Base-by-base conservation (phyloP, 306 rosid genomes). In the Neltuma alba region DNA sequence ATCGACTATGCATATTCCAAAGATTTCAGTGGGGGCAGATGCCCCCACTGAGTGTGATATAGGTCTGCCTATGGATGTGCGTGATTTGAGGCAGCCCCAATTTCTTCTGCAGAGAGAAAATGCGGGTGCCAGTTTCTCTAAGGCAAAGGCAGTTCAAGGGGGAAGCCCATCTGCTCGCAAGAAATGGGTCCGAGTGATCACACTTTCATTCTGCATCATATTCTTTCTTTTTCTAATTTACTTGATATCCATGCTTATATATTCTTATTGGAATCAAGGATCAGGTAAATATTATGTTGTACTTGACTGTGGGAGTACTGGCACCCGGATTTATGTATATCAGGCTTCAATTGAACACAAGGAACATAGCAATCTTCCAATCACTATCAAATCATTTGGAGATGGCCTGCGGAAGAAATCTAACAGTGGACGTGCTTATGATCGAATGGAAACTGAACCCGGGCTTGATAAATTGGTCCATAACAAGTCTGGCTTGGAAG, bases 371-470 rank as follows among this genome's bases (percentile, higher is more conserved):
- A 87, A 58, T 44, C 94, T 95, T 79, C 99, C 99, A 11, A 78
- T 95, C 73, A 84, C 55, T n/a, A 57, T 92, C 23, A 83, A 69
- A 45, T 81, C 97, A 0, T 64, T 91, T 15, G 68, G 70, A 0
- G 84, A 80, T 67, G 89, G 86, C 30, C 72, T 82, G 40, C 85
- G 33, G 3, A 86, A 74, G 69, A 91, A 75, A 76, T 79, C 74
- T 30, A 83, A 80, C 15, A 65, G 52, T 0, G 97, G 97, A 7
- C 96, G 98, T n/a, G 99, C 99, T 34, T 95, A 95, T 31, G 85
- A 95, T 83, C 81, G 99, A 75, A 86, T 92, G 90, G 99, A 95
- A 83, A 91, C 98, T 31, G 99, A 95, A 72, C 99, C 99, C 1
- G 99, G 98, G 37, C 83, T 95, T 45, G 94, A 95, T 86, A 95